Evolutionary conservation across 345 rosid genomes (phyloP), one percentile per base, ranked within the genome.

Genomic region (Moricandia moricandioides): DNA sequence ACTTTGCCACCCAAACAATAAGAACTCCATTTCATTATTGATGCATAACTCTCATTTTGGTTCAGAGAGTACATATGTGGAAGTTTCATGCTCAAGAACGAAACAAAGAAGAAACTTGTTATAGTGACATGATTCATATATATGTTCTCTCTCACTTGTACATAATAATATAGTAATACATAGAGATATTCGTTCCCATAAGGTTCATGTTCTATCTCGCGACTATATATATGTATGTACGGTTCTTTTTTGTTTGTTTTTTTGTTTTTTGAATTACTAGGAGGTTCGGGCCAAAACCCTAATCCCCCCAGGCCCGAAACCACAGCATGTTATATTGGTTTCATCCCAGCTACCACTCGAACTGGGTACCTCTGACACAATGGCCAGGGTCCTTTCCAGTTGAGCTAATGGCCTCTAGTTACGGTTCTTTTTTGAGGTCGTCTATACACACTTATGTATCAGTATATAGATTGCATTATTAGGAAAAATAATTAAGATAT

Each of bases 1-100:
- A 55, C 88, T 61, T 39, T 79, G 73, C 81, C 82, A 70, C 70
- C 82, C 71, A 85, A 84, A 69, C 82, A 77, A 56, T 83, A 77
- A 89, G n/a, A 18, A 65, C 18, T 56, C 29, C 54, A 45, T 77
- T 56, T 77, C 71, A 64, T 63, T 56, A 16, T 33, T 71, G 68
- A 34, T 62, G 29, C 29, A 21, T 57, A 9, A 40, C 62, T 64
- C 76, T 77, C 71, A 39, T 70, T 70, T 70, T 70, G 61, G 16
- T 33, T 57, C 14, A 54, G 70, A 40, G 74, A 29, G 69, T 68
- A 60, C 56, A 70, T 45, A 40, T 26, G 17, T 63, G 4, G 37
- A 54, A 21, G 62, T 58, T 63, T 69, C 57, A 68, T 62, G 69
- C 45, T n/a, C 65, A 60, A 45, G 54, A 37, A 59, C 67, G 31